Base-by-base conservation (phyloP, 805 yeast genomes). In the Candida loeiensis region DNA sequence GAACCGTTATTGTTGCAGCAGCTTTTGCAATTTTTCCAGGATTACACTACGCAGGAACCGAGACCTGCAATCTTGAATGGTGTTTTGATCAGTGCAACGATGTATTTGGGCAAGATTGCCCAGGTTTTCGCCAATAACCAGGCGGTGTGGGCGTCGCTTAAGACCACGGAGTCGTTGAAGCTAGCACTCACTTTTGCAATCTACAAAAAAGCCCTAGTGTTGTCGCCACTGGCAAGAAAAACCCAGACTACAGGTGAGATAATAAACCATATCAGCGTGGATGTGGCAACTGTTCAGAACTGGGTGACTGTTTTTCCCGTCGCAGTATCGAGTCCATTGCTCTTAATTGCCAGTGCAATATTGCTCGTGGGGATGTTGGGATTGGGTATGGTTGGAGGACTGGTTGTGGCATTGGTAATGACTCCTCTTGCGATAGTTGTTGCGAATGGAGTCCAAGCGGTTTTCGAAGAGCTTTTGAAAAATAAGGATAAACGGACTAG, bases 401-500 rank as follows among this genome's bases (percentile, higher is more conserved):
- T 64, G 33, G 46, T 45, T 1, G 47, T 59, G 4, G 66, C 69
- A 0, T 39, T 52, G 13, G 35, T 67, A 4, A 50, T 65, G 37
- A 58, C 63, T 27, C 71, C 73, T 12, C 34, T 55, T 28, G 58
- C 59, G 9, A 48, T 59, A 15, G 45, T 46, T 15, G 50, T 63
- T 15, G 58, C 57, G 18, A 47, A 61, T 3, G 48, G 59, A 3
- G 48, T 63, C 26, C 49, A 50, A 40, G 43, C 51, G 8, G 45
- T 55, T 16, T 60, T 54, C 45, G 50, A 50, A 30, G 51, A 50
- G 15, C 55, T 53, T 38, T 56, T 65, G 67, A 54, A 59, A 40
- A 53, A 53, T 43, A 66, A 59, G 46, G 73, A 67, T 43, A 54
- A 55, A 18, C 54, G 73, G 49, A 60, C 67, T 2, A 55, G 62